phyloP scores from a whole-genome alignment of 1,284 basidiomycete species.

The Tylopilus microsporus region DNA sequence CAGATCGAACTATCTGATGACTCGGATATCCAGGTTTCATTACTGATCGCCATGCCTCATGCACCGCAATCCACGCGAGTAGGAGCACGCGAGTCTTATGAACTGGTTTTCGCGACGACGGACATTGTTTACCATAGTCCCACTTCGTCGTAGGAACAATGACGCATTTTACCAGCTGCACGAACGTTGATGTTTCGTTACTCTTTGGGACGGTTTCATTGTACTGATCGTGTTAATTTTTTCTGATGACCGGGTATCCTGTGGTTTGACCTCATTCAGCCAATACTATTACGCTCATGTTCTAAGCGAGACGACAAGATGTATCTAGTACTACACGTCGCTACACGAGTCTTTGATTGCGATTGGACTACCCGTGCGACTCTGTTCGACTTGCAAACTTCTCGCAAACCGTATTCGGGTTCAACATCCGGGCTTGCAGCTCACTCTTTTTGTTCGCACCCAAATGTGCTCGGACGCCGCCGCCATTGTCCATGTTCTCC shows the following conservation, averaged over 20 bases:
- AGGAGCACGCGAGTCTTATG: conserved; percentile 9
- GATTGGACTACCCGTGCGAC: too few species aligned
- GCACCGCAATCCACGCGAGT: conserved; percentile 4
- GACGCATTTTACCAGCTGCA: neutral
- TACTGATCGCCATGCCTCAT: conserved; percentile 29
- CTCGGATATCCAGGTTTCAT: conserved; percentile 26
- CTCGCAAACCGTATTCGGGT: too few species aligned
- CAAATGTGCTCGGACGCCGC: neutral
- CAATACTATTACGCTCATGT: neutral
- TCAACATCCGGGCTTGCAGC: too few species aligned
- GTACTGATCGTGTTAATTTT: conserved; percentile 10
- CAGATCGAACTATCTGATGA: conserved; percentile 11
- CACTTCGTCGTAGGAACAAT: conserved; percentile 10
- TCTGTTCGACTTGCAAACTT: neutral
- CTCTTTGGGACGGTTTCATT: neutral
- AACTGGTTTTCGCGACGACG: conserved; percentile 28
- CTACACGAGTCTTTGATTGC: neutral
- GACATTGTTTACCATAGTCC: conserved; percentile 16
- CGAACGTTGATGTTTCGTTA: conserved; percentile 10
- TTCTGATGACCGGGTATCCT: neutral
- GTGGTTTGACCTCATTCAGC: neutral
- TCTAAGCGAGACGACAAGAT: neutral
- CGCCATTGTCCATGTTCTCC: too few species aligned
- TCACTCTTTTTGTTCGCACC: neutral
- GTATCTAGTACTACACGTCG: neutral